phyloP scores from a whole-genome alignment of 2,329 filamentous ascomycete species.

The Geoglossum cookeanum region DNA sequence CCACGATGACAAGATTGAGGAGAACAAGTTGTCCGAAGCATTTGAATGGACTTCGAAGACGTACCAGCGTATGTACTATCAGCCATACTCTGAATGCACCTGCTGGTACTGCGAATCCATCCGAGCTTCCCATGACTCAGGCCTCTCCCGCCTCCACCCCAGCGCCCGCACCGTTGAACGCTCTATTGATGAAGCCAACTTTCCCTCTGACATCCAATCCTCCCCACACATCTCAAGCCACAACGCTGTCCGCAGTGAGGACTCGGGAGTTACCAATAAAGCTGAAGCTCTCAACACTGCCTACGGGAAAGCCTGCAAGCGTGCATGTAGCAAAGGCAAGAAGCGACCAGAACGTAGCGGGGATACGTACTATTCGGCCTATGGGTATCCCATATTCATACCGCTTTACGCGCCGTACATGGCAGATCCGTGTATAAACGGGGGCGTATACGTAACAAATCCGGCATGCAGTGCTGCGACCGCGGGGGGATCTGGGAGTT shows the following conservation, averaged over 20 bases:
- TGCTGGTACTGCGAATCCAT: conserved; percentile 73
- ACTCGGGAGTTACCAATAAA: background rate
- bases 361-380: conserved; percentile 22
- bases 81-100: conserved; percentile 57
- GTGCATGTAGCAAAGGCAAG: conserved; percentile 20
- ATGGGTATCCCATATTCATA: conserved; percentile 25
- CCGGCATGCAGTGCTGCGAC: conserved; percentile 26
- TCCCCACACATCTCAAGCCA: conserved; percentile 53
- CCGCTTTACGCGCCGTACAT: conserved; percentile 29
- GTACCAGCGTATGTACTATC: conserved; percentile 45
- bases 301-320: conserved; percentile 8
- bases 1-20: conserved; percentile 70
- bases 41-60: conserved; percentile 56
- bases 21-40: conserved; percentile 38
- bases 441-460: conserved; percentile 24
- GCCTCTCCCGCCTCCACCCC: conserved; percentile 24
- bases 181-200: conserved; percentile 25
- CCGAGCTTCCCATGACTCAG: conserved; percentile 34
- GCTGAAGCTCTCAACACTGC: conserved; percentile 32
- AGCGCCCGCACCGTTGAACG: conserved; percentile 18
- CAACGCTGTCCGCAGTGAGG: conserved; percentile 35
- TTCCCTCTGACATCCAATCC: conserved; percentile 23
- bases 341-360: conserved; percentile 19
- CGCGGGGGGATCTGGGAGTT: conserved; percentile 25
- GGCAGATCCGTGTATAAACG: conserved; percentile 23